Conservation (phyloP, 1,139 yeast species). For the Hanseniaspora sp. region DNA sequence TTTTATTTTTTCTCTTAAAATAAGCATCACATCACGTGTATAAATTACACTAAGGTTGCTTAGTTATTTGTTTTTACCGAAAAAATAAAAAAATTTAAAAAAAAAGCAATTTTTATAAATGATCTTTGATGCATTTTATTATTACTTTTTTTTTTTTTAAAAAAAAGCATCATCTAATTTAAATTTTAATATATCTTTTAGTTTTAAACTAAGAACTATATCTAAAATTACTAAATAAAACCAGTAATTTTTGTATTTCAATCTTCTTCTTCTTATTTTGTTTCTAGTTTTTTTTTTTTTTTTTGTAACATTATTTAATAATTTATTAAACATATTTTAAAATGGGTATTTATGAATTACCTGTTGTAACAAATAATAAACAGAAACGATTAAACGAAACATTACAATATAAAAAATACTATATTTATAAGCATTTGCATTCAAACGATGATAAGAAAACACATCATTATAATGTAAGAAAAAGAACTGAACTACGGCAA, state of each 20-base stretch:
- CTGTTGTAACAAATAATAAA: conserved; percentile 14
- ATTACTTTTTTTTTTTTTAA: no score
- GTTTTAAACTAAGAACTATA: no score
- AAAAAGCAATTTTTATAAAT: no score
- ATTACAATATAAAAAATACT: conserved; percentile 15
- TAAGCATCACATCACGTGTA: neutral
- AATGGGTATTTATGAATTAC: conserved; percentile 16
- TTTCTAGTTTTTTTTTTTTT: neutral
- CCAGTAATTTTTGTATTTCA: neutral
- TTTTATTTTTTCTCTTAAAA: neutral
- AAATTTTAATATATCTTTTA: no score
- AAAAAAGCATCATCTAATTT: no score
- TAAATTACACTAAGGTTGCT: no score
- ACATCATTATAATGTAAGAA: neutral
- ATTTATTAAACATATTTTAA: no score
- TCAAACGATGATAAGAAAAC: neutral
- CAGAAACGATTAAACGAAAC: conserved; percentile 8
- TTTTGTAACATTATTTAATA: neutral
- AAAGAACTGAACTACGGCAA: neutral
- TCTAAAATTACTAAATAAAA: no score
- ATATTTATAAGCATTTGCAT: conserved; percentile 3
- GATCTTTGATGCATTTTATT: no score
- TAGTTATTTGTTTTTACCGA: no score
- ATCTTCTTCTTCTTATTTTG: neutral
- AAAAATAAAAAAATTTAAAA: no score